A percentile compares a stretch with the other conserved stretches of the same genome.
Conservation (phyloP, 23 red algal species). For the Gracilariopsis chorda region DNA sequence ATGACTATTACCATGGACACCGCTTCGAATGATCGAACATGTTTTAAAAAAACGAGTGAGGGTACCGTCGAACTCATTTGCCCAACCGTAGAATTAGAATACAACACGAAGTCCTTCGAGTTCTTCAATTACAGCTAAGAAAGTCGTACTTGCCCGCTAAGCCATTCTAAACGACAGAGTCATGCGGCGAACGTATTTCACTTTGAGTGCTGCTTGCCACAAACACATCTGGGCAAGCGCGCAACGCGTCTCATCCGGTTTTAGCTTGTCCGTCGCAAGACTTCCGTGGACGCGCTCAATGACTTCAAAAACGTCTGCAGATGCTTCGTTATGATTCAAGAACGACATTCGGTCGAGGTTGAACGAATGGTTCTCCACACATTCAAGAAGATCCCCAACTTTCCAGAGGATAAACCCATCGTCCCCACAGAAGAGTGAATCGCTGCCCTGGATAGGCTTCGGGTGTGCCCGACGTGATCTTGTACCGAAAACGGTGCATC, state of each 20-base stretch:
- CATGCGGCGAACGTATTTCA: constrained; percentile 53
- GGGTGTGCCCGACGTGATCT: not conserved
- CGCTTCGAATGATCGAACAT: no score
- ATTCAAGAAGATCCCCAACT: constrained; percentile 35
- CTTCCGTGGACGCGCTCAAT: constrained; percentile 46
- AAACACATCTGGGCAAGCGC: constrained; percentile 54
- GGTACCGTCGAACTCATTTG: no score
- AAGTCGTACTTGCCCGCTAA: no score
- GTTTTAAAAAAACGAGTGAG: no score
- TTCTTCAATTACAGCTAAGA: no score
- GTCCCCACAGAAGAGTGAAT: constrained; percentile 50
- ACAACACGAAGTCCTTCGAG: no score
- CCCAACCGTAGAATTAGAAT: no score
- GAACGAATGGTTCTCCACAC: constrained; percentile 1
- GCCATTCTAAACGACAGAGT: constrained; percentile 34
- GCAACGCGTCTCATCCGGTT: constrained; percentile 35
- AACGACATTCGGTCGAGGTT: constrained; percentile 51
- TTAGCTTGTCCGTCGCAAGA: constrained; percentile 38
- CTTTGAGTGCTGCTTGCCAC: constrained; percentile 57
- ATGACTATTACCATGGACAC: no score
- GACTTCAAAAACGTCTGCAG: constrained; percentile 38
- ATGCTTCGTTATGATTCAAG: constrained; percentile 56
- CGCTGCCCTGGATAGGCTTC: not conserved
- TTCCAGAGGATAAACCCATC: constrained; percentile 48
- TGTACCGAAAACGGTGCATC: constrained; percentile 34